Conservation (phyloP, 208 protist genomes). For the Acanthamoeba culbertsoni region DNA sequence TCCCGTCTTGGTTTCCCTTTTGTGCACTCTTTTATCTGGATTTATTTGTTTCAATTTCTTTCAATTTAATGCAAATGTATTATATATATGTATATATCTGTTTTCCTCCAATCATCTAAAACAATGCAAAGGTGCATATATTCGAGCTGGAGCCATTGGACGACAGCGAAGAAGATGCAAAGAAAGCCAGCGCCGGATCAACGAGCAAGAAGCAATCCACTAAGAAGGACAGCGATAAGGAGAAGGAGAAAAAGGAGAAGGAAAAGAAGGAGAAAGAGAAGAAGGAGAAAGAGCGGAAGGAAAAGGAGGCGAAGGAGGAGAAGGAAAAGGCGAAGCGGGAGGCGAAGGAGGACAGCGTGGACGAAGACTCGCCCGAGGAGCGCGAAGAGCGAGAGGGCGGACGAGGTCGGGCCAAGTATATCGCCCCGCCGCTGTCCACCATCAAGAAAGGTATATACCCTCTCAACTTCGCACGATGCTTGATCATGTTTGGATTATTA, state of each 20-base stretch:
- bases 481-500: background rate
- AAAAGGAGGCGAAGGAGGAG: background rate
- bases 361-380: slow-evolving; percentile 33
- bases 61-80: no score
- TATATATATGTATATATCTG: background rate
- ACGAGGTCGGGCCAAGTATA: slow-evolving; percentile 11
- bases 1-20: background rate
- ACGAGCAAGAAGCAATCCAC: background rate
- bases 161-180: background rate
- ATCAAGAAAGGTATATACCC: slow-evolving; percentile 55
- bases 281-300: background rate
- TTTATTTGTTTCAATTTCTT: background rate
- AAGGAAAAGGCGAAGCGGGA: background rate
- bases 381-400: background rate
- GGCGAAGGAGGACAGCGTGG: background rate
- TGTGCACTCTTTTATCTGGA: background rate
- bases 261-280: background rate
- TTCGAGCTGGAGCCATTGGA: slow-evolving; percentile 23
- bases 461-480: no score
- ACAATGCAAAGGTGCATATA: background rate
- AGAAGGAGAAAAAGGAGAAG: background rate
- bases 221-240: background rate
- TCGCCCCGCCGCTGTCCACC: slow-evolving; percentile 39
- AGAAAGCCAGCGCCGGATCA: background rate
- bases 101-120: background rate